Evolutionary conservation across 192 early-diverging fungal genomes (phyloP).

Genomic region (Coemansia sp.): DNA sequence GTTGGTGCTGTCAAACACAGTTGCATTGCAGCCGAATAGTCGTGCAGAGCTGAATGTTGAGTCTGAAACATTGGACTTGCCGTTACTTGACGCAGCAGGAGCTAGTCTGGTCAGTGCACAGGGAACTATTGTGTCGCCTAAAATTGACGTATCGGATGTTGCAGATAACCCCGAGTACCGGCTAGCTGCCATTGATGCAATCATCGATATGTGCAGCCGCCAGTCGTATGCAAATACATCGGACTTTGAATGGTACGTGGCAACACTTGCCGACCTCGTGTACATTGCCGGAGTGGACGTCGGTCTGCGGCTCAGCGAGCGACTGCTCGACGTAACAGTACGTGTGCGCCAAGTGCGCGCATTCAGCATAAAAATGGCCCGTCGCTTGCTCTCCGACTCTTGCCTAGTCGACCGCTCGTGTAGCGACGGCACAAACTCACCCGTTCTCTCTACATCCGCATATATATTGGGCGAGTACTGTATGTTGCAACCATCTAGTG

Average conservation of each 20-base stretch:
- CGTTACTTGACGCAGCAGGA: constrained; percentile 14
- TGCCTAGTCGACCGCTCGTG: constrained; percentile 66
- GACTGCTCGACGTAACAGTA: constrained; percentile 87
- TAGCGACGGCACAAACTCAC: constrained; percentile 59
- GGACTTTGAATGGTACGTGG: constrained; percentile 97
- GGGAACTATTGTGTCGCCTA: constrained; percentile 24
- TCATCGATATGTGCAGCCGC: constrained; percentile 78
- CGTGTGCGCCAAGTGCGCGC: constrained; percentile 82
- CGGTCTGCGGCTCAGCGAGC: constrained; percentile 64
- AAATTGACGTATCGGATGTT: constrained; percentile 6
- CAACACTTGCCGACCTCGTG: constrained; percentile 75
- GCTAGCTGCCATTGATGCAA: constrained; percentile 75
- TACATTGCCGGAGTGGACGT: constrained; percentile 78
- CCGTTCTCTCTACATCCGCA: constrained; percentile 81
- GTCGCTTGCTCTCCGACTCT: constrained; percentile 66
- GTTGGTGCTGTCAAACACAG: constrained; percentile 59
- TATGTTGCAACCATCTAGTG: constrained; percentile 56
- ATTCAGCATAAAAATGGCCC: constrained; percentile 75
- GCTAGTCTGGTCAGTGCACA: constrained; percentile 33
- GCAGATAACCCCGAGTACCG: constrained; percentile 68
- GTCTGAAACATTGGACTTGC: not conserved
- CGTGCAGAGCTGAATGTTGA: constrained; percentile 1
- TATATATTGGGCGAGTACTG: constrained; percentile 93
- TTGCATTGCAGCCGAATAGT: constrained; percentile 17
- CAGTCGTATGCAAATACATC: constrained; percentile 81